Evolutionary conservation across 768 basidiomycete genomes (phyloP), one percentile per base, ranked within the genome.

Genomic region (Cystofilobasidium macerans): DNA sequence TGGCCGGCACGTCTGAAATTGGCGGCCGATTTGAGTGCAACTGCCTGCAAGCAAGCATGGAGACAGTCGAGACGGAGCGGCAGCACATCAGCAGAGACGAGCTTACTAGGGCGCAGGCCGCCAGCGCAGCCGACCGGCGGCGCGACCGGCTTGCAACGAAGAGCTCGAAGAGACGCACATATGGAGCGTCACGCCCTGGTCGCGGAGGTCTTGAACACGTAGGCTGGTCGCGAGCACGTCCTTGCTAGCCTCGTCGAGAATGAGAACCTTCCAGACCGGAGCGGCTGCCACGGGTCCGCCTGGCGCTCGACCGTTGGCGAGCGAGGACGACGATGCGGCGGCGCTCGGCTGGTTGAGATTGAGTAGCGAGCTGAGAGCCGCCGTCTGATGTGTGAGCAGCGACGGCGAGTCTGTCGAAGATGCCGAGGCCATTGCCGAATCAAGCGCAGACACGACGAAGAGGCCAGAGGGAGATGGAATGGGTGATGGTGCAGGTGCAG

Each of bases 121-220:
- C n/a, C n/a, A n/a, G n/a, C n/a, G n/a, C n/a, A n/a, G n/a, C n/a
- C n/a, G n/a, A n/a, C n/a, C n/a, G n/a, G n/a, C n/a, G n/a, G n/a
- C n/a, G n/a, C n/a, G n/a, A n/a, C n/a, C n/a, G n/a, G n/a, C n/a
- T n/a, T n/a, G n/a, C n/a, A n/a, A n/a, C n/a, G n/a, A n/a, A 36
- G 40, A 24, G 42, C 42, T 7, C 12, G 42, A 13, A n/a, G 2
- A 22, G 22, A 79, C 89, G 71, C 79, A 97, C 93, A 98, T 91
- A 78, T 99, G 95, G 66, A 99, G 81, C 12, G 95, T 99, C 47
- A 99, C 92, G 36, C 95, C 95, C 57, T 89, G 88, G 72, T 98
- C 94, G 64, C 95, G 83, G 69, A 99, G 80, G 78, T 98, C 95
- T 76, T 97, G 93, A 9, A 99, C 95, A 62, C 93, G 84, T 70